Evolutionary conservation across 1,139 yeast genomes (phyloP).

Genomic region (Yamadazyma pseudoaaseri): DNA sequence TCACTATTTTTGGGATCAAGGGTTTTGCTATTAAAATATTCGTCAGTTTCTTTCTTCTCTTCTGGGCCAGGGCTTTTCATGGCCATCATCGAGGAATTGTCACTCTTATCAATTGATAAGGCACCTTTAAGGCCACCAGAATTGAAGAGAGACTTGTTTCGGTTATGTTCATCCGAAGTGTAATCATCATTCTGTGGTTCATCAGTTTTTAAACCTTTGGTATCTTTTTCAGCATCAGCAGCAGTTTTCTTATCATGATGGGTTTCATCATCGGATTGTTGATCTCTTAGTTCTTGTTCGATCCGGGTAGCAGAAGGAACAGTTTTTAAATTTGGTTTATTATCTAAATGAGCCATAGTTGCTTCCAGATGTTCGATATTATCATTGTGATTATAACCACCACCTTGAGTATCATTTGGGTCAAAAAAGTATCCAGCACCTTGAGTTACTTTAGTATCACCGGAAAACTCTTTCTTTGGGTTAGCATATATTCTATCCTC

Average conservation of each 20-base stretch:
- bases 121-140: slow-evolving; percentile 18
- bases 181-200: slow-evolving; percentile 1
- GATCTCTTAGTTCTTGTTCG: slow-evolving; percentile 10
- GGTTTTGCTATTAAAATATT: background rate
- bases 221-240: slow-evolving; percentile 13
- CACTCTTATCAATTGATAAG: too few relatives aligned
- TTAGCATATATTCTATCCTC: slow-evolving; percentile 15
- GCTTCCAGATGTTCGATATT: slow-evolving; percentile 19
- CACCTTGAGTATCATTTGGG: slow-evolving; percentile 39
- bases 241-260: background rate
- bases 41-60: background rate
- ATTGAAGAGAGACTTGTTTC: slow-evolving; percentile 33
- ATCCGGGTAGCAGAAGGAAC: slow-evolving; percentile 26
- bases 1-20: slow-evolving; percentile 13
- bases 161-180: slow-evolving; percentile 23
- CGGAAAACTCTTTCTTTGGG: slow-evolving; percentile 25
- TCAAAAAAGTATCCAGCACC: slow-evolving; percentile 37
- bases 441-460: slow-evolving; percentile 25
- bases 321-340: slow-evolving; percentile 27
- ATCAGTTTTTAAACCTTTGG: slow-evolving; percentile 17
- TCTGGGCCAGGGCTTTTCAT: slow-evolving; percentile 15
- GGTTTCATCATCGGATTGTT: background rate
- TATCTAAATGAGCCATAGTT: slow-evolving; percentile 25
- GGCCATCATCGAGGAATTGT: slow-evolving; percentile 20
- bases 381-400: slow-evolving; percentile 15